A percentile compares a stretch with the other conserved stretches of the same genome.
These are phyloP conservation scores for Chaetoscypha palmicola DNA, from an alignment of 2,329 filamentous ascomycete species.

Conservation along the genomic window DNA sequence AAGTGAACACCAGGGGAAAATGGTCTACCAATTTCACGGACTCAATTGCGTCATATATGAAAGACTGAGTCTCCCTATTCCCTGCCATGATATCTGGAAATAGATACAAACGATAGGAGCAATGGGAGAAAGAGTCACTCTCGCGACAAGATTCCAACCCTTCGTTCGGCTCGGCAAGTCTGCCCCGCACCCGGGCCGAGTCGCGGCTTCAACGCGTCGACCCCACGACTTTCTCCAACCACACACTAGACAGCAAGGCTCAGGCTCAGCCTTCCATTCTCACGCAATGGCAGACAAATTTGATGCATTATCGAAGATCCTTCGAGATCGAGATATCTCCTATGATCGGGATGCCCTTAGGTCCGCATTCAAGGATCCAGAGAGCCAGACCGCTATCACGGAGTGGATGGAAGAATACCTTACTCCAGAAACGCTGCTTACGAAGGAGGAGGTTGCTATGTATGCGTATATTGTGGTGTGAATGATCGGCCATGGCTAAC, in stretches of 20 bases:
- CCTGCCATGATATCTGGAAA: constrained; percentile 13
- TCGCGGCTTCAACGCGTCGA: neutral
- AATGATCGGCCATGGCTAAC: constrained; percentile 5
- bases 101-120: neutral
- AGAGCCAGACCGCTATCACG: constrained; percentile 22
- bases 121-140: neutral
- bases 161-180: too few relatives aligned
- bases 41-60: constrained; percentile 20
- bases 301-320: constrained; percentile 20
- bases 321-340: constrained; percentile 27
- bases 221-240: neutral
- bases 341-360: constrained; percentile 26
- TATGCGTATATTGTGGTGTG: constrained; percentile 27
- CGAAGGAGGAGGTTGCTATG: constrained; percentile 47
- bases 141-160: neutral
- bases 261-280: too few relatives aligned
- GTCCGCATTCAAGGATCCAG: constrained; percentile 21
- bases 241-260: neutral
- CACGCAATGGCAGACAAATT: constrained; percentile 26
- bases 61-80: neutral
- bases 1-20: too few relatives aligned
- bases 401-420: constrained; percentile 47
- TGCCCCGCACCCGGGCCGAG: neutral
- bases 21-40: constrained; percentile 25
- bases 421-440: constrained; percentile 44